Evolutionary conservation across 108 stramenopile genomes (phyloP), one percentile per base, ranked within the genome.

Genomic region (Conticribra weissflogii): DNA sequence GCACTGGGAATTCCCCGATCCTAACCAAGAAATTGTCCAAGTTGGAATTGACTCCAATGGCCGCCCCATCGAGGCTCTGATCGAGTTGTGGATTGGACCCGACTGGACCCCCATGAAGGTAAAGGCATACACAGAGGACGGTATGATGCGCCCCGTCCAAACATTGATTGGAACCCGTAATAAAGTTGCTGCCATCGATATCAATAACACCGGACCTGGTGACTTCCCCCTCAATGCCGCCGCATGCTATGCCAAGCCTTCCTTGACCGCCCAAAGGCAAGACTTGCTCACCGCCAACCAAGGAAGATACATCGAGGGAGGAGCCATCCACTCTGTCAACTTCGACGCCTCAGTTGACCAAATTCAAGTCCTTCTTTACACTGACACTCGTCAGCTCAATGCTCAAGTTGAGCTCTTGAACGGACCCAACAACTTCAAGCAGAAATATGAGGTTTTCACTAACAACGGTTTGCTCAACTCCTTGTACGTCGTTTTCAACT

Each of bases 61-160:
- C 5, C 76, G 81, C 41, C 81, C 81, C 53, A 76, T 78, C 46
- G 74, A 78, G 31, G 51, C 81, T 4, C 61, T 76, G 33, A 74
- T 82, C 33, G 77, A 82, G 72, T 54, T 82, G 14, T 82, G 81
- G 81, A 82, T 82, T 24, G 81, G 81, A 67, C 81, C 81, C 72
- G 81, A 82, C 76, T 82, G 81, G 81, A 82, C 81, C n/a, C 81
- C 81, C 76, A 74, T 82, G 72, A 78, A 78, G 72, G 77, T 82
- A 34, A 82, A 82, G 76, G 76, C 72, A 28, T 78, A 82, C 81
- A 82, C 74, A 29, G 81, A 82, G 76, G 81, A 82, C 47, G 81
- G 81, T 22, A 78, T 74, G 65, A 62, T 78, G 77, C 81, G 76
- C 64, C 81, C 81, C 41, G 50, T 82, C 66, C 81, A 82, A 32